These are phyloP conservation scores for Suaeda aralocaspica DNA, from an alignment of 148 eudicot species.

Conservation along the genomic window DNA sequence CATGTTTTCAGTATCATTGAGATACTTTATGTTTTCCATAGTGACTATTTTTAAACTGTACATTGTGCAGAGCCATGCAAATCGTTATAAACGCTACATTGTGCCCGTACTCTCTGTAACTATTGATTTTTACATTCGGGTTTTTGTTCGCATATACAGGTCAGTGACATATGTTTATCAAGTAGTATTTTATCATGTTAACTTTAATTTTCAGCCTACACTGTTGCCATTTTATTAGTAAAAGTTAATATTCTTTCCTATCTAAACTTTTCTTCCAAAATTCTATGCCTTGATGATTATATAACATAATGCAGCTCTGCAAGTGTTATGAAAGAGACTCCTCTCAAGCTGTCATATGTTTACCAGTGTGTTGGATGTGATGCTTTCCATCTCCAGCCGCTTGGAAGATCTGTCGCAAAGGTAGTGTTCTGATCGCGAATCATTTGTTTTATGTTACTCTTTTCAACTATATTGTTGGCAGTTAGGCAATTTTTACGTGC, in stretches of 20 bases:
- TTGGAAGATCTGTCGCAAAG: conserved; percentile 87
- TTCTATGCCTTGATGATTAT: conserved; percentile 7
- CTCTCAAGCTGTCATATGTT: conserved; percentile 85
- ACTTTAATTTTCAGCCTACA: neutral
- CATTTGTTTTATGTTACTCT: neutral
- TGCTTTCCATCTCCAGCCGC: conserved; percentile 91
- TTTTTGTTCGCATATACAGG: conserved; percentile 94
- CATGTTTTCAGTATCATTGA: neutral
- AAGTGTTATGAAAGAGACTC: conserved; percentile 94
- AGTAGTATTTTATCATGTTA: neutral
- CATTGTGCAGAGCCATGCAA: conserved; percentile 93
- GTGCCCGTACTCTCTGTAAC: conserved; percentile 86
- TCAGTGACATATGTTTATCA: conserved; percentile 33
- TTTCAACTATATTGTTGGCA: neutral
- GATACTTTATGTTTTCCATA: neutral
- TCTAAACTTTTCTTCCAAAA: neutral
- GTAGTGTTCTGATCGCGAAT: conserved; percentile 30
- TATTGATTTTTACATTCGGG: conserved; percentile 89
- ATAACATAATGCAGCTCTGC: conserved; percentile 62
- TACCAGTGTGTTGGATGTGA: conserved; percentile 96
- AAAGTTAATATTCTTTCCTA: no score
- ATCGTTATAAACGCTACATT: conserved; percentile 91
- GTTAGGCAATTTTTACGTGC: neutral
- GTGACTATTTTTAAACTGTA: conserved; percentile 12
- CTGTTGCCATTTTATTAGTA: neutral